Evolutionary conservation across 371 early-diverging fungal species (phyloP), one percentile per base, ranked within the genome.

Genomic region (Lichtheimia corymbifera): DNA sequence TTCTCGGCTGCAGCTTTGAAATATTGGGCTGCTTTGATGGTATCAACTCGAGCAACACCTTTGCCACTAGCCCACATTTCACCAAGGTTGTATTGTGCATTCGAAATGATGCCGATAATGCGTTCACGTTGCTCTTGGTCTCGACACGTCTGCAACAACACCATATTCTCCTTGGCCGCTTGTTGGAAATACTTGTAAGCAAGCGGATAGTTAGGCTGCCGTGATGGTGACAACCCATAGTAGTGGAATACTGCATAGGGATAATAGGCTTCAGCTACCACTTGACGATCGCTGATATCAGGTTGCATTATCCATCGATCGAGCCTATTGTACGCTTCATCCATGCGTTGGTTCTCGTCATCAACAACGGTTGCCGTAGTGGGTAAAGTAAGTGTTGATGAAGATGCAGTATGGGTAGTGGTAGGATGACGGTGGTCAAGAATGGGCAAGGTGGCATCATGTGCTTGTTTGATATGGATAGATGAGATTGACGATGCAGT

Each of bases 1-100:
- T 51, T 51, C 0, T 65, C 53, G 30, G 66, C 66, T 35, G 66
- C 66, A 13, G 51, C 43, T 20, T 51, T 53, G 25, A 63, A 63
- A 14, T 49, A 53, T 24, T 53, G 44, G 6, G 44, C 3, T 11
- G 63, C 25, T 45, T 50, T 63, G 52, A 17, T 53, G 6, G 42
- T 13, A 28, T 63, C 53, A 9, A 17, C 28, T 9, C 20, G 14
- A 13, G 53, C n/a, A 5, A 40, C 52, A 3, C 53, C 53, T 45
- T 63, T 58, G 17, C 43, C 53, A 22, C 20, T 43, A 1, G 53
- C 49, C 5, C 58, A 30, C 54, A 66, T 45, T 4, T 56, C 47
- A 13, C 61, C 66, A 9, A 54, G 12, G 15, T 49, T 52, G 58
- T 61, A 66, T n/a, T 53, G 58, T 6, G 66, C 52, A 25, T 49